Percentiles rank a stretch among this genome's conserved stretches.
Evolutionary conservation across 1,139 yeast genomes (phyloP).

Genomic region (Nakaseomyces bracarensis): DNA sequence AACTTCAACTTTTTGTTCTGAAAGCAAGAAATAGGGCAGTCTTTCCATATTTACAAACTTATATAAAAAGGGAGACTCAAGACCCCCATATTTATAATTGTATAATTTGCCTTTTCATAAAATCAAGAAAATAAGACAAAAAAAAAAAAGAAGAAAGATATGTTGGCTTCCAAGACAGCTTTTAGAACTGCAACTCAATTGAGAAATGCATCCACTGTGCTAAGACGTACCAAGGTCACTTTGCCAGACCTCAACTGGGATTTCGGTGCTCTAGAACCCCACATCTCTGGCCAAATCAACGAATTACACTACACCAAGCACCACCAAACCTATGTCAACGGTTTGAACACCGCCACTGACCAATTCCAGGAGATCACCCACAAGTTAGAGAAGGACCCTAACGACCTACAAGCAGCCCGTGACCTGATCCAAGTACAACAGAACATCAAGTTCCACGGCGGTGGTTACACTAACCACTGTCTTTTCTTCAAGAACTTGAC

Average conservation of each 20-base stretch:
- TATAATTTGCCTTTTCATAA: too few species aligned
- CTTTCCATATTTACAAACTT: too few species aligned
- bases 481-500: slow-evolving; percentile 90
- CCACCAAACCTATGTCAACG: slow-evolving; percentile 89
- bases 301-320: slow-evolving; percentile 88
- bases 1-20: too few species aligned
- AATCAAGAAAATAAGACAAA: neutral
- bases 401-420: slow-evolving; percentile 40
- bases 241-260: slow-evolving; percentile 86
- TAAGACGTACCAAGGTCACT: slow-evolving; percentile 53
- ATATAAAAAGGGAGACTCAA: too few species aligned
- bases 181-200: slow-evolving; percentile 8
- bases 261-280: slow-evolving; percentile 84
- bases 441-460: slow-evolving; percentile 86
- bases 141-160: slow-evolving; percentile 10
- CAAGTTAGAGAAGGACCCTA: slow-evolving; percentile 55
- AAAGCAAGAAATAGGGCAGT: too few species aligned
- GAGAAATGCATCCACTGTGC: slow-evolving; percentile 3
- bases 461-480: slow-evolving; percentile 84
- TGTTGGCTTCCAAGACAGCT: slow-evolving; percentile 5
- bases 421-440: slow-evolving; percentile 48
- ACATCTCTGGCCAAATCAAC: slow-evolving; percentile 81
- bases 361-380: slow-evolving; percentile 64
- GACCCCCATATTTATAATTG: too few species aligned
- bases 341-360: slow-evolving; percentile 76